phyloP scores from a whole-genome alignment of 306 rosid genomes.

The Prunus mira region DNA sequence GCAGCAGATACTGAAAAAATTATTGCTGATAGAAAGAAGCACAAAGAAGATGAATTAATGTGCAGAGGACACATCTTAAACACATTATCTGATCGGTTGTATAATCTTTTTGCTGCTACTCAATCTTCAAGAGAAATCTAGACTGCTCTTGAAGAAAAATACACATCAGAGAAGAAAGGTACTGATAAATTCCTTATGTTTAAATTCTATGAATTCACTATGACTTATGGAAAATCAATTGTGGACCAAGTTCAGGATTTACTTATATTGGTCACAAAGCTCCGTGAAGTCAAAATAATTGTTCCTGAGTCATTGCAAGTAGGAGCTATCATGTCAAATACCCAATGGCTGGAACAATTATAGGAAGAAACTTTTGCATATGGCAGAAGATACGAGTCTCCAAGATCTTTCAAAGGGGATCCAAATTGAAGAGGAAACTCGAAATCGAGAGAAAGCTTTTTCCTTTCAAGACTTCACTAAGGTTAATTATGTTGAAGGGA shows the following conservation, averaged over 20 bases:
- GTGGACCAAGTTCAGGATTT: constrained; percentile 10
- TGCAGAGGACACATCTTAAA: neutral
- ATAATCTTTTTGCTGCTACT: neutral
- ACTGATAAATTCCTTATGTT: neutral
- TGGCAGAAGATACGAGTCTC: neutral
- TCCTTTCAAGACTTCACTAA: neutral
- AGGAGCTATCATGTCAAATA: neutral
- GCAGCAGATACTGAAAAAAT: neutral
- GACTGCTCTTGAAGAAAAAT: neutral
- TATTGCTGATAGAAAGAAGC: neutral
- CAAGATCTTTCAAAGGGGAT: neutral
- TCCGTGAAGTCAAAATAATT: neutral
- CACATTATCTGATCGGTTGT: neutral
- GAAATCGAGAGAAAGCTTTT: neutral
- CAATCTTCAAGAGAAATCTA: neutral
- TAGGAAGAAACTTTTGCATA: neutral
- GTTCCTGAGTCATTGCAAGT: neutral
- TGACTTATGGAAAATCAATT: neutral
- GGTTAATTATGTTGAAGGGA: neutral
- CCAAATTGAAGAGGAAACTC: constrained; percentile 4
- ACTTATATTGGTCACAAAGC: neutral
- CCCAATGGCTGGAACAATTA: neutral
- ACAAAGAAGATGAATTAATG: neutral
- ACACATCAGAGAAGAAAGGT: neutral
- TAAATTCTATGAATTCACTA: neutral